These are phyloP conservation scores for Colletotrichum sp. DNA, from an alignment of 2,329 filamentous ascomycete genomes.

Conservation along the genomic window DNA sequence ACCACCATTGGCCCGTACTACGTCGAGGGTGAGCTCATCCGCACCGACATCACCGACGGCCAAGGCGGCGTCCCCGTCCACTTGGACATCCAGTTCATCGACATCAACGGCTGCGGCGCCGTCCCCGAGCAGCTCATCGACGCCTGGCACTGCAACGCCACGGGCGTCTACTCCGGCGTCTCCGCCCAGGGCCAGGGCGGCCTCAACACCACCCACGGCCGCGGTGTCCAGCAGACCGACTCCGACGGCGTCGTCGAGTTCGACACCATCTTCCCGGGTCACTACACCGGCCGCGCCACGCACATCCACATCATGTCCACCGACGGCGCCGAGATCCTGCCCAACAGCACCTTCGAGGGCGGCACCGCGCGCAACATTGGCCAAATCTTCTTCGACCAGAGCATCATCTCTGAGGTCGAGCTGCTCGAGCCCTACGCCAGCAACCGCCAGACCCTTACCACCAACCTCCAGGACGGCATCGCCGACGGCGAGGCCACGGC, in stretches of 20 bases:
- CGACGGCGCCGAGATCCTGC: constrained; percentile 35
- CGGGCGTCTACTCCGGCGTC: constrained; percentile 46
- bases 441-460: constrained; percentile 52
- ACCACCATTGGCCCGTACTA: constrained; percentile 29
- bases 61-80: constrained; percentile 47
- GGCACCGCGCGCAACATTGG: constrained; percentile 35
- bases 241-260: constrained; percentile 36
- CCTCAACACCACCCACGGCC: constrained; percentile 17
- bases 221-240: constrained; percentile 26
- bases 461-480: constrained; percentile 54
- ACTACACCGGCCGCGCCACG: constrained; percentile 49
- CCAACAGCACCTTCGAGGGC: constrained; percentile 37
- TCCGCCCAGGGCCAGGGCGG: constrained; percentile 24
- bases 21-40: constrained; percentile 49
- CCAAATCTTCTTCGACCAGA: constrained; percentile 20
- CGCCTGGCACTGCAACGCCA: constrained; percentile 33
- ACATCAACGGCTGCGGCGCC: constrained; percentile 25
- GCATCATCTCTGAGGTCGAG: constrained; percentile 44
- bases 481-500: constrained; percentile 49
- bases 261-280: constrained; percentile 47
- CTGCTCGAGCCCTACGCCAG: constrained; percentile 48
- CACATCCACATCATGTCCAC: constrained; percentile 53
- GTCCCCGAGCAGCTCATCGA: constrained; percentile 24
- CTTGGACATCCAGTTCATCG: constrained; percentile 27
- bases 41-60: constrained; percentile 47